Base-by-base conservation (phyloP, 2,329 filamentous ascomycete genomes). In the Neofusicoccum sp. region DNA sequence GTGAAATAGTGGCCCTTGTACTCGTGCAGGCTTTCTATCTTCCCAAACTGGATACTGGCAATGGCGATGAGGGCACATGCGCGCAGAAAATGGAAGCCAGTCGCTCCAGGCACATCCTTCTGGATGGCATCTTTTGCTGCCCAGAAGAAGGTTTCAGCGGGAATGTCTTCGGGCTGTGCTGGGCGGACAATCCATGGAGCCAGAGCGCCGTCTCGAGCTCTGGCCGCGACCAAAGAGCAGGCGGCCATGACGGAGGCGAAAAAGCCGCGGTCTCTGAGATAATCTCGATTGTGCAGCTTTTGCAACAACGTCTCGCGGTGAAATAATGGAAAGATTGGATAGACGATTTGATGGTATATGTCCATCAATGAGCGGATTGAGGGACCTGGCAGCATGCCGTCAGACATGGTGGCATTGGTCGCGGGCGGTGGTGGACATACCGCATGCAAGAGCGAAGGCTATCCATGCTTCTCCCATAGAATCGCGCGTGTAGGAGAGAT, bases 271-370 rank as follows among this genome's bases (percentile, higher is more conserved):
- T 79, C 72, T 3, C 63, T 69, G 6, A 76, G 70, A 65, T 84
- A 78, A n/a, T 82, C 75, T 16, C 72, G 71, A 11, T 73, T 68
- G 6, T 73, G 65, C n/a, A 82, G 67, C 44, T 72, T 74, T 8
- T 74, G 67, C 28, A 74, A 67, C 44, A 80, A 73, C 16, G 76
- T 78, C n/a, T 73, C 73, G 36, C 75, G 75, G 65, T 84, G 79
- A 64, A 84, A 84, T 28, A 83, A 70, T 4, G 81, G 81, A 62
- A 82, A 80, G 51, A 83, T 78, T 1, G 81, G 81, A 67, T 83
- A 83, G n/a, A 82, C 77, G 44, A 81, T 75, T 61, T 82, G 78
- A 67, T 81, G 80, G 70, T 82, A 83, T 14, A 83, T 71, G 14
- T 80, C 75, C 26, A 81, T 71, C n/a, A 81, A 69, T 66, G 76